Base-by-base conservation (phyloP, 208 protist genomes). In the Naegleria lovaniensis region DNA sequence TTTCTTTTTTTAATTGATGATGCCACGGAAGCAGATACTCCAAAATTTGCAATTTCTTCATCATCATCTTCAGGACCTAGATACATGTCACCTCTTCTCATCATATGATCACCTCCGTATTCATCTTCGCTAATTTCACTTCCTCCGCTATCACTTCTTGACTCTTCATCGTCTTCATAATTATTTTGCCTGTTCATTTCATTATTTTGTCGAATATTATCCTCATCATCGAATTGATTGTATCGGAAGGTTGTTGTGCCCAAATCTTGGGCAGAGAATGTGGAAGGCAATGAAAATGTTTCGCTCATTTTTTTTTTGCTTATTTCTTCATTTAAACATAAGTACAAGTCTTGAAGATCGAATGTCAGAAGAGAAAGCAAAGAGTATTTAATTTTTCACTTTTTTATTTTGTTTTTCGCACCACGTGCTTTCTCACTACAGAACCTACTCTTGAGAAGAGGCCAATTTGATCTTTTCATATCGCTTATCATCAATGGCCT, bases 401-500 rank as follows among this genome's bases (percentile, higher is more conserved):
- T 48, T 48, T 48, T 48, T 48, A n/a, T 48, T 9, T 48, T 48
- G 43, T 48, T 48, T 48, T 48, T 48, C 7, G n/a, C n/a, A n/a
- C n/a, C n/a, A n/a, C n/a, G 43, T 48, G 43, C 43, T 9, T 48
- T 48, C 7, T 48, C 43, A 48, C 7, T n/a, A n/a, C n/a, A n/a
- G n/a, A n/a, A n/a, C n/a, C n/a, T 48, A 48, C 43, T 48, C 43
- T 67, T 67, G 19, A 22, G 55, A 67, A 29, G 19, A 29, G 55
- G 55, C 76, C 83, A 87, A 87, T 36, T 33, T 51, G 43, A 87
- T 87, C 39, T 51, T 87, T 1, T 41, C 19, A 38, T 87, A 87
- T 52, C 83, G 4, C 38, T 87, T 39, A 38, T 87, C 83, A 29
- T 87, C 15, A 51, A 87, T 87, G 33, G 83, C 83, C 41, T 87